These are phyloP conservation scores for Fusarium coicis DNA, from an alignment of 2,329 filamentous ascomycete species.

Conservation along the genomic window DNA sequence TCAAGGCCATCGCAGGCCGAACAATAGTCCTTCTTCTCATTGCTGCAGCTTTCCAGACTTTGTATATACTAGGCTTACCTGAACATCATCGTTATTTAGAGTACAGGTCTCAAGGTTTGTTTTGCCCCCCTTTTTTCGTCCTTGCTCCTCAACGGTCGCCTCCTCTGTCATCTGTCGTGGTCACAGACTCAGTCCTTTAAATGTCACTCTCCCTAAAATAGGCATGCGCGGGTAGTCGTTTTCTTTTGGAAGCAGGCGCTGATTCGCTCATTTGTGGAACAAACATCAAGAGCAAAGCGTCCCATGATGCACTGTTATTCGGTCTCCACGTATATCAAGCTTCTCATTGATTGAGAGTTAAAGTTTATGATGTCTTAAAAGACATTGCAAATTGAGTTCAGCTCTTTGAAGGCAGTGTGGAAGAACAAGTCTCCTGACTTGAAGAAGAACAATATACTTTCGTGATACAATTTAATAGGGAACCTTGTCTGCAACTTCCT, in stretches of 20 bases:
- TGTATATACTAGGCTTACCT: background rate
- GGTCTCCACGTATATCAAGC: background rate
- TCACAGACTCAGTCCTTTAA: background rate
- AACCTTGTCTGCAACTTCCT: background rate
- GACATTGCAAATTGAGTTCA: background rate
- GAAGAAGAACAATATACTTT: background rate
- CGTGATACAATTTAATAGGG: background rate
- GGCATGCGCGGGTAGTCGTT: background rate
- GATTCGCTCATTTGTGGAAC: background rate
- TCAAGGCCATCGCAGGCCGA: conserved; percentile 41
- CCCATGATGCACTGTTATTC: background rate
- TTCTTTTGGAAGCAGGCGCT: background rate
- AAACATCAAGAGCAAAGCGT: background rate
- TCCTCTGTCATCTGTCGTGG: background rate
- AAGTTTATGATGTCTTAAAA: background rate
- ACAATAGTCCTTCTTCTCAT: conserved; percentile 28
- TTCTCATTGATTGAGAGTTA: background rate
- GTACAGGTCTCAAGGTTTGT: background rate
- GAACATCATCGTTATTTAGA: too few species aligned
- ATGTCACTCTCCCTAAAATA: background rate
- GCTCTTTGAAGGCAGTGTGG: background rate
- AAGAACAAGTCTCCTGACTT: background rate
- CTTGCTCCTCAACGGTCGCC: background rate
- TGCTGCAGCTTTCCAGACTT: conserved; percentile 26
- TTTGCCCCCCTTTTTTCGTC: background rate